Conservation (phyloP, 345 rosid species). For the Theobroma cacao region DNA sequence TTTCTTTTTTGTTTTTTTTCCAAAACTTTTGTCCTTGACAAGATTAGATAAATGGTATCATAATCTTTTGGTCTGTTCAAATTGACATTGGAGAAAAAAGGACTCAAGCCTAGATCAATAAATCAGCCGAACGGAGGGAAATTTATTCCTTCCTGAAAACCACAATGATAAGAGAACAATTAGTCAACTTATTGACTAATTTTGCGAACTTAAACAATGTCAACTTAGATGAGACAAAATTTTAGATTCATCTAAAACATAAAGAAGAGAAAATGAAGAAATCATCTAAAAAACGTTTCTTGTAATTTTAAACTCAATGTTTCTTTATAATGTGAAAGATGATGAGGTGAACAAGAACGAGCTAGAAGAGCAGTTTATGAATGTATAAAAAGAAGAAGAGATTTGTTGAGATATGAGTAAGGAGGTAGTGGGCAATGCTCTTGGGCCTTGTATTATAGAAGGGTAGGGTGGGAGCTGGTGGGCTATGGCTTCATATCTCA, state of each 20-base stretch:
- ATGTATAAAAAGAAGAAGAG: not conserved
- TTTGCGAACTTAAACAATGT: not conserved
- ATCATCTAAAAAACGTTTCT: not conserved
- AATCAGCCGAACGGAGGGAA: not conserved
- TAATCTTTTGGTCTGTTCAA: not conserved
- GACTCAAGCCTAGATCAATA: not conserved
- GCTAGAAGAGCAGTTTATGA: not conserved
- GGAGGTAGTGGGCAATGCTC: not conserved
- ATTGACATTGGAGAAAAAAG: not conserved
- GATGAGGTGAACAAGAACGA: not conserved
- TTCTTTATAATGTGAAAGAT: not conserved
- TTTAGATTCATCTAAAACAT: not conserved
- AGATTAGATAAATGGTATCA: not conserved
- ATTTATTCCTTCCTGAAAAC: not conserved
- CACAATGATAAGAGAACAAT: not conserved
- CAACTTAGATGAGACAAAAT: not conserved
- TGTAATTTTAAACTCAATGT: no score
- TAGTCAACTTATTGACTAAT: not conserved
- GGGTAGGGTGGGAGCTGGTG: not conserved
- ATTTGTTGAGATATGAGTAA: not conserved
- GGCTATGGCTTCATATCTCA: not conserved
- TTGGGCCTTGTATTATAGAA: constrained; percentile 6
- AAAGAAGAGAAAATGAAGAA: not conserved
- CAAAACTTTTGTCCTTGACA: no score
- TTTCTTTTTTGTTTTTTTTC: not conserved